These are phyloP conservation scores for Volvox africanus DNA, from an alignment of 139 green algal species.

Conservation along the genomic window DNA sequence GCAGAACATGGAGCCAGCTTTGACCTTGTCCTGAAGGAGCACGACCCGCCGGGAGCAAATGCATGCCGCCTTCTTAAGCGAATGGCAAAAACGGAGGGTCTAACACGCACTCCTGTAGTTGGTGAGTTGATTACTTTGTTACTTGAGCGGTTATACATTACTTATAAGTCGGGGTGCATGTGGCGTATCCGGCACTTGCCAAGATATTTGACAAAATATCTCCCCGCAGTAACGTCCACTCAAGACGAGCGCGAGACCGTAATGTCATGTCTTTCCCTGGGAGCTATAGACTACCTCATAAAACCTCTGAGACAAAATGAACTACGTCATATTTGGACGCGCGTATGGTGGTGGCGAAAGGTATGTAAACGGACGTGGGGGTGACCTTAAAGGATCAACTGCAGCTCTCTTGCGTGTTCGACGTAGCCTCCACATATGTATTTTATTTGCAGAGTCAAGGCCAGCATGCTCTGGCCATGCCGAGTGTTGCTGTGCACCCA, in stretches of 20 bases:
- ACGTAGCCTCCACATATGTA: not conserved
- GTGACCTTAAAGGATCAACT: not conserved
- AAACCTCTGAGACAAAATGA: slow-evolving; percentile 90
- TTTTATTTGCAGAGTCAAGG: slow-evolving; percentile 32
- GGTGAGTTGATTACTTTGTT: slow-evolving; percentile 42
- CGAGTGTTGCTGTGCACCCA: not conserved
- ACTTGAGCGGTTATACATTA: no score
- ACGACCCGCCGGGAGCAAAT: slow-evolving; percentile 72
- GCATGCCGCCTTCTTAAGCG: slow-evolving; percentile 69
- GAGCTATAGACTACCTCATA: slow-evolving; percentile 89
- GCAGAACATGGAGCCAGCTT: slow-evolving; percentile 42
- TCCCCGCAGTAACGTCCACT: slow-evolving; percentile 74
- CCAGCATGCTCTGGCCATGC: not conserved
- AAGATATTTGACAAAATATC: not conserved
- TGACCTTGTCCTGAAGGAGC: slow-evolving; percentile 83
- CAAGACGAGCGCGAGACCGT: slow-evolving; percentile 79
- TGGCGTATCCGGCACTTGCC: no score
- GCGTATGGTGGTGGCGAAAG: slow-evolving; percentile 81
- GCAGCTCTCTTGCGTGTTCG: no score
- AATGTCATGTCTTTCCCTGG: slow-evolving; percentile 82
- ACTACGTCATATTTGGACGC: slow-evolving; percentile 88
- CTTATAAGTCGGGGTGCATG: no score
- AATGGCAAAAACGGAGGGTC: slow-evolving; percentile 52
- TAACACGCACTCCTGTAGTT: slow-evolving; percentile 67
- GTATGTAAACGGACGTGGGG: slow-evolving; percentile 22